phyloP scores from a whole-genome alignment of 805 yeast genomes.

The Yarrowia porcina region DNA sequence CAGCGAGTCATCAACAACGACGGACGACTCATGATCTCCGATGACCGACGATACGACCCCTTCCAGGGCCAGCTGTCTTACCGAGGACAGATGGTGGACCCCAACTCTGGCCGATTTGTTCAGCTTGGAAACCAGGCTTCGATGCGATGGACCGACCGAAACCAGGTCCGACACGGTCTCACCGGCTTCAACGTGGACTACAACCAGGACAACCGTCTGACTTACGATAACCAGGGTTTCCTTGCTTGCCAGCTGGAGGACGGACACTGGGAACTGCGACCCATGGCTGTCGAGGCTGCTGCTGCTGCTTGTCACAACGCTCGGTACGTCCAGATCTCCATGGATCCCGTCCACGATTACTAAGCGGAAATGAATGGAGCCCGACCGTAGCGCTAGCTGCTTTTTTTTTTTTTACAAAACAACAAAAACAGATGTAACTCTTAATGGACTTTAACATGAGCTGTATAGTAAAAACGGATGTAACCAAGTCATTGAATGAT shows the following conservation, averaged over 20 bases:
- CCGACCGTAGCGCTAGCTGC: background rate
- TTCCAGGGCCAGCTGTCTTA: background rate
- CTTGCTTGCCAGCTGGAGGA: background rate
- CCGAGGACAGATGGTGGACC: conserved; percentile 17
- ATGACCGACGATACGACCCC: background rate
- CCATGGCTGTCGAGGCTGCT: background rate
- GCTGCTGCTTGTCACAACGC: background rate
- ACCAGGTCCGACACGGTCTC: conserved; percentile 15
- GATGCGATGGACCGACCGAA: conserved; percentile 1
- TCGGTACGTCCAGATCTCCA: background rate
- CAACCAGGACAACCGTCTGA: background rate
- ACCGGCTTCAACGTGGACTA: background rate
- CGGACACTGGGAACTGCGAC: conserved; percentile 10
- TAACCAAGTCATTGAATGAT: no score
- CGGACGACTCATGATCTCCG: conserved; percentile 4
- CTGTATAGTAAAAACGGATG: no score
- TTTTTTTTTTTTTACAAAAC: background rate
- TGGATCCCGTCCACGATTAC: background rate
- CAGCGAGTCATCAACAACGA: conserved; percentile 7
- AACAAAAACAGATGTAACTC: background rate
- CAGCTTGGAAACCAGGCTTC: conserved; percentile 15
- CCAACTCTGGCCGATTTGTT: background rate
- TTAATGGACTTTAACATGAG: no score
- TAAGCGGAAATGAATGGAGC: background rate
- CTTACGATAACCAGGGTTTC: conserved; percentile 10